Evolutionary conservation across 345 rosid genomes (phyloP), one percentile per base, ranked within the genome.

Genomic region (Populus simonii): DNA sequence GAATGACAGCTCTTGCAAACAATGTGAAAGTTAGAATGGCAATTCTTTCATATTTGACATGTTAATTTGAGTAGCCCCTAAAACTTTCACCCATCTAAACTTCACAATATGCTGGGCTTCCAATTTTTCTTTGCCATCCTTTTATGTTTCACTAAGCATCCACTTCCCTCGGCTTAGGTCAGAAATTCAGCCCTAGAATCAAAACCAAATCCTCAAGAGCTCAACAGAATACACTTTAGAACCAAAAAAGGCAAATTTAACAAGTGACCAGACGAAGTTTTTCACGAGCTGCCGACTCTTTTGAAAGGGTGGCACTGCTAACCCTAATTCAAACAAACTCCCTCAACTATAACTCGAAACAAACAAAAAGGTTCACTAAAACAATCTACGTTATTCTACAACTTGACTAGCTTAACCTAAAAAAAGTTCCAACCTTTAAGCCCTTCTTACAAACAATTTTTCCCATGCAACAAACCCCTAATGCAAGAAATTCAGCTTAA

Each of bases 301-400:
- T 27, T 66, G 25, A 35, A 5, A 20, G 9, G 39, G 47, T 45
- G 31, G 31, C 17, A 45, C 33, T 4, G 80, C 6, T 33, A 77
- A 77, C 79, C 83, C 85, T 74, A 87, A 68, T 71, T 72, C 66
- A 63, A 66, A 51, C 62, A 81, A 79, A 80, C 20, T 49, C 22
- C 33, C 49, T 18, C 67, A 36, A 75, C 70, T 66, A 18, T 27
- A 18, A 20, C 31, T 41, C 43, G 67, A 39, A 55, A 5, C 16
- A 36, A 62, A 63, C 45, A 68, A 18, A 16, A 11, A 12, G 57
- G 7, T 66, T 41, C 31, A 43, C 70, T 17, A 9, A 75, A 38
- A 59, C 51, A 18, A 36, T 22, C 11, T 9, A 11, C 61, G 66
- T 20, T 8, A 20, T 73, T 59, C 36, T 27, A 39, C 65, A 59